Base-by-base conservation (phyloP, 1,139 yeast genomes). In the Scheffersomyces segobiensis region DNA sequence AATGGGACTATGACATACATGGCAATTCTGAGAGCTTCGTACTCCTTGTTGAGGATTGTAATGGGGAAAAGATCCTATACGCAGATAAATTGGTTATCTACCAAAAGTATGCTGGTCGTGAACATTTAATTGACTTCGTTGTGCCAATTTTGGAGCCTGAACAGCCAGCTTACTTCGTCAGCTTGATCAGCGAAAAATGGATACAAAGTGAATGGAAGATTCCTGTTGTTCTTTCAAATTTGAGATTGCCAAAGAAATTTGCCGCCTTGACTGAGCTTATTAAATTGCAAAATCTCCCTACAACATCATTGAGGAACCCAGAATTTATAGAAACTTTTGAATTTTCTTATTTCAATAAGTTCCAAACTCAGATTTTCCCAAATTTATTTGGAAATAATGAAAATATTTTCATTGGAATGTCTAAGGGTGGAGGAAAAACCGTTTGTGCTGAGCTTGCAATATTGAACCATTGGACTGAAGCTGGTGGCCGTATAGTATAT, bases 151-250 rank as follows among this genome's bases (percentile, higher is more conserved):
- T 78, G 46, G 87, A 84, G 5, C 87, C 89, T 1, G 59, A 84
- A 3, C 93, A 96, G 18, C 97, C 97, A 1, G 87, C 87, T 64
- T 87, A 89, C 64, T 91, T 89, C 71, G 82, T 93, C 5, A 80
- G 89, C 0, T 70, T 93, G 20, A 75, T 89, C 2, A 91, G 97
- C 60, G 97, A 93, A 60, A 85, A 81, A 60, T 95, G 99, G 99
- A 73, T 93, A 8, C 93, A 91, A 61, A 86, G 93, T 58, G 91
- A 86, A 56, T 79, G 83, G 63, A 83, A 84, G 59, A 71, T 83
- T 1, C 92, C 97, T 0, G 76, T 92, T 1, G 73, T 86, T 54
- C 75, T 95, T 58, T 77, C 81, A 26, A 73, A 80, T 49, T 65
- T 92, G 55, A 78, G 77, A 50, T 62, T 89, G 5, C 98, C 98